Conservation (phyloP, 148 eudicot species). For the Diospyros lotus region DNA sequence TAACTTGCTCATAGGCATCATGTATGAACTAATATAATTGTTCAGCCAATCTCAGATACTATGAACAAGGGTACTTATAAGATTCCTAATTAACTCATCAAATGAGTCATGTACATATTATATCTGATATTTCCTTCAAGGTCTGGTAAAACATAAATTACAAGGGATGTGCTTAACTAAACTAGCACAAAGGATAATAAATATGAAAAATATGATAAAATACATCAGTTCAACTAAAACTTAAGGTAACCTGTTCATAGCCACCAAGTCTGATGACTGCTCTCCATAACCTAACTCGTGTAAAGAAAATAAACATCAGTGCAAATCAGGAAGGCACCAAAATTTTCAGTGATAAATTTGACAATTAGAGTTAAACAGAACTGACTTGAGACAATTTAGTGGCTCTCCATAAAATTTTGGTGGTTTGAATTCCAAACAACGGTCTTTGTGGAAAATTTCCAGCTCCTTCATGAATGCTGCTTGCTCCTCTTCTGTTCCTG, state of each 20-base stretch:
- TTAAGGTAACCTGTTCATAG: conserved; percentile 36
- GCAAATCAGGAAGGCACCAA: background rate
- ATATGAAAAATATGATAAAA: background rate
- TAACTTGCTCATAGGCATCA: background rate
- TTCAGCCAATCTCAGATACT: background rate
- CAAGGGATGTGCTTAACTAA: background rate
- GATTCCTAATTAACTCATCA: background rate
- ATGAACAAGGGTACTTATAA: background rate
- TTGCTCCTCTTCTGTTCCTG: conserved; percentile 50
- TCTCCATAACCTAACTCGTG: conserved; percentile 51
- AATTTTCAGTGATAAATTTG: background rate
- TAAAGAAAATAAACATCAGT: background rate
- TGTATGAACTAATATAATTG: background rate
- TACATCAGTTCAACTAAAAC: background rate
- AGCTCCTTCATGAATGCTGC: conserved; percentile 44
- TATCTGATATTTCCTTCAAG: background rate
- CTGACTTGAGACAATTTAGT: conserved; percentile 46
- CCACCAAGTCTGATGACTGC: conserved; percentile 53
- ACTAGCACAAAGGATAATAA: background rate
- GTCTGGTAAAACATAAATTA: background rate
- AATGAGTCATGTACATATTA: background rate
- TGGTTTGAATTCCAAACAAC: conserved; percentile 44
- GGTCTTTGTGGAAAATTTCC: conserved; percentile 43
- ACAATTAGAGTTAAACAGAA: background rate
- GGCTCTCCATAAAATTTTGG: conserved; percentile 50